phyloP scores from a whole-genome alignment of 768 basidiomycete species.

The Cubamyces sp. region DNA sequence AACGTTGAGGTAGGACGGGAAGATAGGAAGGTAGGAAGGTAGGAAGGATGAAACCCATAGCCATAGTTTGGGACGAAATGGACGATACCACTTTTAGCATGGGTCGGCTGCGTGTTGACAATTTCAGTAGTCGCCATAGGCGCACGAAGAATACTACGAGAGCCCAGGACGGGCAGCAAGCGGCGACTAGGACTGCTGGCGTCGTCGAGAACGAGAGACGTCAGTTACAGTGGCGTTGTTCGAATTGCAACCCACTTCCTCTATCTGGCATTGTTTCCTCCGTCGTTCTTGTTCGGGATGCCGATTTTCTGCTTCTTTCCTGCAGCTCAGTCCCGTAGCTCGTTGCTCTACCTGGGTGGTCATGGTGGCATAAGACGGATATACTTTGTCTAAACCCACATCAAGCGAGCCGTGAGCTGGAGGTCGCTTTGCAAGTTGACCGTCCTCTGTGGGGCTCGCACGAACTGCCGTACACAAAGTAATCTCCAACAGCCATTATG shows the following conservation, averaged over 20 bases:
- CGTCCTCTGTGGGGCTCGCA: too few species aligned
- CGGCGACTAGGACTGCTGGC: slow-evolving; percentile 16
- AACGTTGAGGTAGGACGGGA: not conserved
- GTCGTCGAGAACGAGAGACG: not conserved
- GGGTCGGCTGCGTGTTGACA: too few species aligned
- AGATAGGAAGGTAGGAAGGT: not conserved
- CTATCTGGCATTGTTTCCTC: slow-evolving; percentile 14
- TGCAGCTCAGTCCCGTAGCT: not conserved
- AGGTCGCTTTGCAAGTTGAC: too few species aligned
- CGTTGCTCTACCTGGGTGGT: too few species aligned
- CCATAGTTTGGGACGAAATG: not conserved
- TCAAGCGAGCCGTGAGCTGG: too few species aligned
- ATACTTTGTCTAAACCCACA: too few species aligned
- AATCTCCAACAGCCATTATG: too few species aligned
- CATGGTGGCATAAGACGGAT: too few species aligned
- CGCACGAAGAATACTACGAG: slow-evolving; percentile 24
- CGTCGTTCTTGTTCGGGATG: not conserved
- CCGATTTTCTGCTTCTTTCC: not conserved
- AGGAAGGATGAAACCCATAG: not conserved
- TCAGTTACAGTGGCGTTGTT: not conserved
- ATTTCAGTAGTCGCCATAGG: slow-evolving; percentile 1
- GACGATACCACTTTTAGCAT: too few species aligned
- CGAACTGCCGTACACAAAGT: too few species aligned
- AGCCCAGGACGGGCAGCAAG: slow-evolving; percentile 7
- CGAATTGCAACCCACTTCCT: not conserved